Conservation (phyloP, 164 flowering plant species). For the Tetracentron sinense region DNA sequence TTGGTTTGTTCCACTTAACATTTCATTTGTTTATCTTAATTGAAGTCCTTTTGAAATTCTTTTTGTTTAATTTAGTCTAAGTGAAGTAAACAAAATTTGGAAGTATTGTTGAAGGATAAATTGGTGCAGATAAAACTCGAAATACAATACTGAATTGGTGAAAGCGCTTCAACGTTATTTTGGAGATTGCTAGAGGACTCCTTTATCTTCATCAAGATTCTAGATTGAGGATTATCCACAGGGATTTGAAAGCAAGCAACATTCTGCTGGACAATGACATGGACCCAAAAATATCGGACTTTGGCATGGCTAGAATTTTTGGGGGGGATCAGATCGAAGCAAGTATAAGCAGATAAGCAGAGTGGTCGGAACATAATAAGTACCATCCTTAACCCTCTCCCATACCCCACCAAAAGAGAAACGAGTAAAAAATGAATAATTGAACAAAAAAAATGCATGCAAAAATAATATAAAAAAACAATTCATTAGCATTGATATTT, state of each 20-base stretch:
- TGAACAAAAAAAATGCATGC: neutral
- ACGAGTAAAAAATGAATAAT: neutral
- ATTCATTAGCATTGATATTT: no score
- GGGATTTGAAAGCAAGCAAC: slow-evolving; percentile 1
- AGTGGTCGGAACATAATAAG: neutral
- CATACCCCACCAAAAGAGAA: no score
- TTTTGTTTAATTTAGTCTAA: neutral
- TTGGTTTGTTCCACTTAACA: neutral
- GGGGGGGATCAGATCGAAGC: neutral
- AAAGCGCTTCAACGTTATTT: neutral
- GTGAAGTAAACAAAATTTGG: neutral
- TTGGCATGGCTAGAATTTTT: slow-evolving; percentile 1
- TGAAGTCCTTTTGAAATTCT: neutral
- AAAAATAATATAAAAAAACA: neutral
- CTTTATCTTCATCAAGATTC: slow-evolving; percentile 2
- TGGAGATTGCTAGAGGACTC: neutral
- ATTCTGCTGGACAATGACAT: neutral
- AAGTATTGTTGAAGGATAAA: neutral
- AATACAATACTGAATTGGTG: neutral
- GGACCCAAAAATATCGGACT: neutral
- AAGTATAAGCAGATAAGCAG: neutral
- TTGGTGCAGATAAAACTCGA: neutral
- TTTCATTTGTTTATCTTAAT: neutral
- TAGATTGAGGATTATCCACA: neutral
- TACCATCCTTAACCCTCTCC: neutral